A percentile compares a stretch with the other conserved stretches of the same genome.
These are phyloP conservation scores for Monosporascus cannonballus DNA, from an alignment of 2,329 filamentous ascomycete genomes.

Conservation along the genomic window DNA sequence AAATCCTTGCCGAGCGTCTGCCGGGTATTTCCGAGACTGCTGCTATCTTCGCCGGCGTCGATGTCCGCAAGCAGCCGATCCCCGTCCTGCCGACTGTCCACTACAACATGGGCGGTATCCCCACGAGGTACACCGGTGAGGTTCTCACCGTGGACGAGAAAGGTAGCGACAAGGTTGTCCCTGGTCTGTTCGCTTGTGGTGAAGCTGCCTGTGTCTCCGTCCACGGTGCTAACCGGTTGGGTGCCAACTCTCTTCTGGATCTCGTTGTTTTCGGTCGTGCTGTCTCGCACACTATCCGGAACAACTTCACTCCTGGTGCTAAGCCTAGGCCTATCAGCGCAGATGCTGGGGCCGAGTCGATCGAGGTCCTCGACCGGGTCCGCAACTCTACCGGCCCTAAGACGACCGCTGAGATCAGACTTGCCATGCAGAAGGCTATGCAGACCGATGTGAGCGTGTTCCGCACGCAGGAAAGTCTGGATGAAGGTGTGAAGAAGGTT, in stretches of 20 bases:
- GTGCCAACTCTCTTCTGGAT: conserved; percentile 96
- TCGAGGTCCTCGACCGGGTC: conserved; percentile 77
- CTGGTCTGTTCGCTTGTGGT: conserved; percentile 91
- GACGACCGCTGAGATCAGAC: conserved; percentile 81
- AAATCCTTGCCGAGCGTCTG: conserved; percentile 91
- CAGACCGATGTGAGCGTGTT: conserved; percentile 96
- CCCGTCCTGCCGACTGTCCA: conserved; percentile 94
- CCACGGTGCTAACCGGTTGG: conserved; percentile 95
- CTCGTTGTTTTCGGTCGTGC: conserved; percentile 96
- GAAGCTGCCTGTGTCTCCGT: conserved; percentile 97
- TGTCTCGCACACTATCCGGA: conserved; percentile 93
- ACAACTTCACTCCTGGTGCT: conserved; percentile 81
- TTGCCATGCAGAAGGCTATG: conserved; percentile 97
- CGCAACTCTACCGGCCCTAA: conserved; percentile 79
- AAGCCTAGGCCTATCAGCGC: conserved; percentile 73
- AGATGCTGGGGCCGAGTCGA: conserved; percentile 84
- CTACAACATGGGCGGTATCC: conserved; percentile 99
- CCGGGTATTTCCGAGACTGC: conserved; percentile 98
- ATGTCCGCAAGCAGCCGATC: conserved; percentile 95
- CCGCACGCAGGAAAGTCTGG: conserved; percentile 87
- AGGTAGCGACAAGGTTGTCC: conserved; percentile 88
- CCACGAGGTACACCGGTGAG: conserved; percentile 94
- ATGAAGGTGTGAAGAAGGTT: conserved; percentile 89
- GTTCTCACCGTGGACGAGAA: conserved; percentile 81
- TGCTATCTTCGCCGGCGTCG: conserved; percentile 93